Evolutionary conservation across 1,284 basidiomycete genomes (phyloP).

Genomic region (Vanrija humicola): DNA sequence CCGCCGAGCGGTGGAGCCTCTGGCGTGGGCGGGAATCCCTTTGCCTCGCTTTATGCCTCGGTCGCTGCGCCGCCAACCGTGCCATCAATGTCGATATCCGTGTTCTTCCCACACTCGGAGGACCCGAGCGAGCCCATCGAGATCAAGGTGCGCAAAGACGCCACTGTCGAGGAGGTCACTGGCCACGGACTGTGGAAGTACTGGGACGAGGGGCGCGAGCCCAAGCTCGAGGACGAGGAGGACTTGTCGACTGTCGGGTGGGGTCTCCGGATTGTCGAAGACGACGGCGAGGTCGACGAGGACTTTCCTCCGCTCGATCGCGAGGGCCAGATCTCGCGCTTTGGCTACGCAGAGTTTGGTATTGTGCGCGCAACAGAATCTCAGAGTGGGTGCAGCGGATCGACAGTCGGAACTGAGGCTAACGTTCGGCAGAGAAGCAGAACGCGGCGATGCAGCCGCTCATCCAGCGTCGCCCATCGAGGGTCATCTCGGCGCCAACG

Average conservation of each 20-base stretch:
- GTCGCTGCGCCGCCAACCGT: slow-evolving; percentile 44
- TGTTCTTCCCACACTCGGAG: slow-evolving; percentile 83
- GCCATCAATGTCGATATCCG: slow-evolving; percentile 58
- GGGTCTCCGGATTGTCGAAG: slow-evolving; percentile 93
- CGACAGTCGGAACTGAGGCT: not conserved
- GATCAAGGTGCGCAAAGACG: slow-evolving; percentile 73
- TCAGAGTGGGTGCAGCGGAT: slow-evolving; percentile 60
- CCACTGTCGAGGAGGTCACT: slow-evolving; percentile 90
- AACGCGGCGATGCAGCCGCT: slow-evolving; percentile 64
- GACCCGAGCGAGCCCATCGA: slow-evolving; percentile 55
- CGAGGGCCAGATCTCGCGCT: slow-evolving; percentile 75
- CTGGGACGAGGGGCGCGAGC: slow-evolving; percentile 80
- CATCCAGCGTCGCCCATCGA: slow-evolving; percentile 41
- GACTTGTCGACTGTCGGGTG: slow-evolving; percentile 76
- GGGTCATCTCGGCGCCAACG: slow-evolving; percentile 20
- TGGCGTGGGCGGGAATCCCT: slow-evolving; percentile 37
- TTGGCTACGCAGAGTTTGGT: slow-evolving; percentile 88
- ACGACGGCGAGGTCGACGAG: slow-evolving; percentile 97
- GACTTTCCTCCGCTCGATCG: slow-evolving; percentile 98
- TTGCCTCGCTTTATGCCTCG: slow-evolving; percentile 49
- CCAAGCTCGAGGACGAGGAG: slow-evolving; percentile 60
- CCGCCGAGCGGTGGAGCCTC: not conserved
- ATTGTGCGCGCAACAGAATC: slow-evolving; percentile 65
- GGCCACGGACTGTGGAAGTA: slow-evolving; percentile 89
- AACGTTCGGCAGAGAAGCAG: slow-evolving; percentile 63